Percentiles rank a stretch among this genome's conserved stretches.
These are phyloP conservation scores for Aciculosporium take DNA, from an alignment of 2,329 filamentous ascomycete species.

Conservation along the genomic window DNA sequence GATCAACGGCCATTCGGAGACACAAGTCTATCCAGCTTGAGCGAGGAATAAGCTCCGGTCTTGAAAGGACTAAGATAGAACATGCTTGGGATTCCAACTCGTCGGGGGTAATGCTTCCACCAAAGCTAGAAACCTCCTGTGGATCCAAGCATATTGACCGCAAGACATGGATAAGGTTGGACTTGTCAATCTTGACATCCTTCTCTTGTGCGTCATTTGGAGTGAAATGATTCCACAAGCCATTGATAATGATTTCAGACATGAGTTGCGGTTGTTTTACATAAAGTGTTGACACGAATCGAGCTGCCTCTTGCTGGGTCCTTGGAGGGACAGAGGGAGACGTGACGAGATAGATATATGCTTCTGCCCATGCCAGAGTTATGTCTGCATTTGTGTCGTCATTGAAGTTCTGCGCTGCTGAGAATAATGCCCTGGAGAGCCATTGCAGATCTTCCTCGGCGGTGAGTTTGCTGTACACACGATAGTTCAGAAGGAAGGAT, in stretches of 20 bases:
- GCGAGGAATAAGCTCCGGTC: slow-evolving; percentile 61
- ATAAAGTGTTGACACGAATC: slow-evolving; percentile 52
- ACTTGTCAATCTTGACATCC: slow-evolving; percentile 55
- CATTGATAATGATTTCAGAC: slow-evolving; percentile 50
- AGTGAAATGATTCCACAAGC: slow-evolving; percentile 68
- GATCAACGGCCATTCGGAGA: slow-evolving; percentile 66
- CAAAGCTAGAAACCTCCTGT: slow-evolving; percentile 32
- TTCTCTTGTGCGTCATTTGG: slow-evolving; percentile 57
- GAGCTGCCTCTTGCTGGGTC: slow-evolving; percentile 48
- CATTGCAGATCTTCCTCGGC: slow-evolving; percentile 65
- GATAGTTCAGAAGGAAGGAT: slow-evolving; percentile 73
- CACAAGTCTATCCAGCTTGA: slow-evolving; percentile 83
- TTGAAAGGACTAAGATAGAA: slow-evolving; percentile 62
- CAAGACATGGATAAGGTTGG: slow-evolving; percentile 47
- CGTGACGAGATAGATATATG: slow-evolving; percentile 65
- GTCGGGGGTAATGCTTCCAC: slow-evolving; percentile 28
- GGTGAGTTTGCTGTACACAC: slow-evolving; percentile 69
- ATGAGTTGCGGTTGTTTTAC: slow-evolving; percentile 40
- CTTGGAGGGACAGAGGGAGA: slow-evolving; percentile 45
- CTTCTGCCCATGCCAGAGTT: slow-evolving; percentile 67
- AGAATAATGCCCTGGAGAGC: slow-evolving; percentile 56
- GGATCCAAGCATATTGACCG: slow-evolving; percentile 48
- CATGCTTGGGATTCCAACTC: slow-evolving; percentile 57
- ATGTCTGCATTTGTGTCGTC: slow-evolving; percentile 33
- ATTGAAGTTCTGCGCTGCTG: slow-evolving; percentile 41